Percentiles rank a stretch among this genome's conserved stretches.
Evolutionary conservation across 2,329 filamentous ascomycete species (phyloP).

Genomic region (Arthrinium puccinioides): DNA sequence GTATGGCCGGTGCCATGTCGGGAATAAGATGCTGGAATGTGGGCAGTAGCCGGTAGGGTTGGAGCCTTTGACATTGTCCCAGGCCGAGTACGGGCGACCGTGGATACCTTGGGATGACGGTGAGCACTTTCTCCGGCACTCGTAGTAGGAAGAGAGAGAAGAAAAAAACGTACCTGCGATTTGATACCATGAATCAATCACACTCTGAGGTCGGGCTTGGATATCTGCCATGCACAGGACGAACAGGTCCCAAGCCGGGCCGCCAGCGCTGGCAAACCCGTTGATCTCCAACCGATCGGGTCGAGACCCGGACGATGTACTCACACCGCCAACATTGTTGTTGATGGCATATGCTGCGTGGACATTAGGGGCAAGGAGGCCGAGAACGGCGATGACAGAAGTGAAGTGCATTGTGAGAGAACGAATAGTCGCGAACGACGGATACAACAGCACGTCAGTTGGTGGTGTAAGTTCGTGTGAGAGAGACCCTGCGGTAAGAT

Average conservation of each 20-base stretch:
- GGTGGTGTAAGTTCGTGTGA: too few species aligned
- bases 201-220: slow-evolving; percentile 1
- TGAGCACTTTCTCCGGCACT: too few species aligned
- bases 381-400: not conserved
- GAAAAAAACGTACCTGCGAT: slow-evolving; percentile 4
- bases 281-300: slow-evolving; percentile 5
- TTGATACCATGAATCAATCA: slow-evolving; percentile 9
- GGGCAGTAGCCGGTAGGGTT: slow-evolving; percentile 16
- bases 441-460: too few species aligned
- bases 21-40: slow-evolving; percentile 15
- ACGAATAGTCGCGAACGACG: too few species aligned
- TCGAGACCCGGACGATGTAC: not conserved
- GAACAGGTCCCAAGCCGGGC: slow-evolving; percentile 2
- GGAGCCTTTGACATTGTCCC: slow-evolving; percentile 8
- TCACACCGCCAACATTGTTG: slow-evolving; percentile 1
- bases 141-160: not conserved
- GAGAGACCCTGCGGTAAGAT: too few species aligned
- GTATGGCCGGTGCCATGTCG: slow-evolving; percentile 21
- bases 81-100: slow-evolving; percentile 5
- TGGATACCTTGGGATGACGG: slow-evolving; percentile 9
- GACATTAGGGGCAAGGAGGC: slow-evolving; percentile 1
- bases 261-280: not conserved
- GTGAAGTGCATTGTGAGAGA: not conserved
- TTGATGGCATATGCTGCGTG: slow-evolving; percentile 2
- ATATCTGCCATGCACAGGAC: slow-evolving; percentile 1